Evolutionary conservation across 768 basidiomycete species (phyloP), one percentile per base, ranked within the genome.

Genomic region (Rhodotorula babjevae): DNA sequence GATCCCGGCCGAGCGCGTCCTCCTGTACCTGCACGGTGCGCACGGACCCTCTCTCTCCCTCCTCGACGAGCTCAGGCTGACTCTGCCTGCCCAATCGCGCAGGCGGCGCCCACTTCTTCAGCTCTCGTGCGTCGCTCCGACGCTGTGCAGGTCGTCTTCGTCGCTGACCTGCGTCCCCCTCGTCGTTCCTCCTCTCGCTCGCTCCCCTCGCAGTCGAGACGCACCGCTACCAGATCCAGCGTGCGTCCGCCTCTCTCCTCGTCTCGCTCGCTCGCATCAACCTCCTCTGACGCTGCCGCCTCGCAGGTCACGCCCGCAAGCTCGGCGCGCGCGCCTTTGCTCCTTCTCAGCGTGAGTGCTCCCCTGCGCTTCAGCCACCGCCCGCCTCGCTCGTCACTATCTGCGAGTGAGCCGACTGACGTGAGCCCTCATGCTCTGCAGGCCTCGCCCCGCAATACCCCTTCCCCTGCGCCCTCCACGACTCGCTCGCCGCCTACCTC

Each of bases 401-500:
- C n/a, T n/a, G n/a, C n/a, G n/a, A n/a, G n/a, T n/a, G n/a, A n/a
- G n/a, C n/a, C n/a, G n/a, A n/a, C n/a, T n/a, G n/a, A n/a, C n/a
- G n/a, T n/a, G n/a, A 3, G 9, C 5, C 27, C 25, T 25, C 59
- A 5, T 36, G 36, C n/a, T 36, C 59, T 15, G 44, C 60, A 61
- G 60, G 60, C 63, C 86, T 94, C 40, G 90, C 95, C 27, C 95
- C 95, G 0, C 95, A 97, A 81, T 98, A 96, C 78, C 94, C 94
- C 3, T 97, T 96, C 80, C 95, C 95, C 3, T 84, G 82, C 70
- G 72, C 66, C 0, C 63, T 97, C 14, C 94, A 95, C 77, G 95
- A 98, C 80, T 82, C 88, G 44, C 79, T 98, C 23, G 91, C 95
- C 6, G 88, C 92, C 12, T 98, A 96, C 77, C 80, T 99, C 14